Evolutionary conservation across 306 rosid species (phyloP).

Genomic region (Casuarina glauca): DNA sequence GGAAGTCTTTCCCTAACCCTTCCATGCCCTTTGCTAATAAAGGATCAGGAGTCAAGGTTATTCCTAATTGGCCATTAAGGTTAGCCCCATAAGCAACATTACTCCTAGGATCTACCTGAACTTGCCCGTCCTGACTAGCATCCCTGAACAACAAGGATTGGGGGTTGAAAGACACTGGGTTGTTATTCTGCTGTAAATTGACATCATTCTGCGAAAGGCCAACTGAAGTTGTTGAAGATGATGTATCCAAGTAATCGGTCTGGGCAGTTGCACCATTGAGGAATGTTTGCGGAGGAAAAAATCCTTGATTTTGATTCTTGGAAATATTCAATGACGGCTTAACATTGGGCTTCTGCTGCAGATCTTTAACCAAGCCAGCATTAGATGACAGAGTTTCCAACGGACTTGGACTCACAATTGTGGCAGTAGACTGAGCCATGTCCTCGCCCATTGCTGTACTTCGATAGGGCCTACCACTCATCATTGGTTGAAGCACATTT

Average conservation of each 20-base stretch:
- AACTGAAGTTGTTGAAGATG: slow-evolving; percentile 90
- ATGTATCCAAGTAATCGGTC: slow-evolving; percentile 90
- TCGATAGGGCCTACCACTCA: slow-evolving; percentile 48
- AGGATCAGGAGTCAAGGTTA: slow-evolving; percentile 66
- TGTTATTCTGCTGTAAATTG: slow-evolving; percentile 64
- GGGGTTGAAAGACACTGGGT: slow-evolving; percentile 62
- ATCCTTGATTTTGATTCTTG: slow-evolving; percentile 67
- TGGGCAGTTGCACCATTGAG: slow-evolving; percentile 49
- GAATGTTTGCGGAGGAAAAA: slow-evolving; percentile 52
- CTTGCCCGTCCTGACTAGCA: slow-evolving; percentile 66
- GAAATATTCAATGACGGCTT: slow-evolving; percentile 70
- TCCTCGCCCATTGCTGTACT: slow-evolving; percentile 54
- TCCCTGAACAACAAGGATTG: slow-evolving; percentile 72
- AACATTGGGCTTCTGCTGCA: slow-evolving; percentile 64
- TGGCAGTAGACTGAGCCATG: slow-evolving; percentile 76
- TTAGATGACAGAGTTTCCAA: slow-evolving; percentile 62
- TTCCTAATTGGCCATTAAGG: slow-evolving; percentile 57
- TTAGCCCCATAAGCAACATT: slow-evolving; percentile 54
- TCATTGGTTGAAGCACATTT: slow-evolving; percentile 50
- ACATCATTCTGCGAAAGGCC: slow-evolving; percentile 77
- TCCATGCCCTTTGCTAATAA: slow-evolving; percentile 56
- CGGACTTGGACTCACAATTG: slow-evolving; percentile 52
- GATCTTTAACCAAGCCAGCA: slow-evolving; percentile 55
- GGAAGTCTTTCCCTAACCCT: slow-evolving; percentile 56
- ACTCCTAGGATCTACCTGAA: slow-evolving; percentile 63